Base-by-base conservation (phyloP, 148 eudicot species). In the Persicaria maculosa region DNA sequence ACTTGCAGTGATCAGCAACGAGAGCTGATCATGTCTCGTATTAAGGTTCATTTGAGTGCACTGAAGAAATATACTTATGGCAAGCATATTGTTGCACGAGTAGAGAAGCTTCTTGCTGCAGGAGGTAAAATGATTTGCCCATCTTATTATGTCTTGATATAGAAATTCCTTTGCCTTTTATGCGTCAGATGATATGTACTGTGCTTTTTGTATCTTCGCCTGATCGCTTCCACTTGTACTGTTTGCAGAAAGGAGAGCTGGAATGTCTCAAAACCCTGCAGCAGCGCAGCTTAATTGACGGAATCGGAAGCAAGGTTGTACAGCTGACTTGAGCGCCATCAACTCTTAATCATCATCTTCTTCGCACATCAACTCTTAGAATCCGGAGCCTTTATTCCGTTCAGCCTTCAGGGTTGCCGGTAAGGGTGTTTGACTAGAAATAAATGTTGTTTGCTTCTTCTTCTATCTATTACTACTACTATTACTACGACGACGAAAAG, bases 81-180 rank as follows among this genome's bases (percentile, higher is more conserved):
- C 44, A 86, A 86, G 73, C 89, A 86, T 55, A 86, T 86, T 20
- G 89, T 86, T 76, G 82, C 89, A 68, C 89, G 89, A 74, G 89
- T 46, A 31, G 87, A 86, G 77, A 86, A 86, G 48, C 89, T 86
- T 72, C 84, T 86, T 69, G 84, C 87, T 17, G 87, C 89, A 55
- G 89, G 87, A 68, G 89, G 89, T 86, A 71, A 16, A 46, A 46
- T 46, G 7, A 46, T 46, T 46, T 46, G 5, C 48, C 9, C 9
- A 46, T 46, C 7, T 6, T 46, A 9, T 46, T 46, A 46, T 46
- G 9, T 46, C 48, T 46, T 46, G 48, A 46, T 46, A 6, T 1
- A 46, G 9, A 46, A 46, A 46, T 6, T 5, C 48, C 48, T 46
- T 46, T 9, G 40, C 9, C 0, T 46, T 46, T 46, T 46, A n/a